Evolutionary conservation across 1,139 yeast genomes (phyloP).

Genomic region (Wickerhamomyces sp.): DNA sequence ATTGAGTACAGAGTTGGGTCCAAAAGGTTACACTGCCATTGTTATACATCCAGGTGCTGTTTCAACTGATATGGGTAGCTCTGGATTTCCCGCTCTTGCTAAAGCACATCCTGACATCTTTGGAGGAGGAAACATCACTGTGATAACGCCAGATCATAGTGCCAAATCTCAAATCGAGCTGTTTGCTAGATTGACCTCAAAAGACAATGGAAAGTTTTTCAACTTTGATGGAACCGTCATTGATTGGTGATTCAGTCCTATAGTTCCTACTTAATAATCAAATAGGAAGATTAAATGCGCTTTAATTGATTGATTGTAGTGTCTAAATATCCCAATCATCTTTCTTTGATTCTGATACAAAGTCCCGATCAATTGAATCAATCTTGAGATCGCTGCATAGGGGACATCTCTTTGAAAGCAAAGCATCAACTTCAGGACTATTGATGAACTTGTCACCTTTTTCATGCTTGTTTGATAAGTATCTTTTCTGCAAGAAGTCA

Average conservation of each 20-base stretch:
- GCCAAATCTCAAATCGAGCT: neutral
- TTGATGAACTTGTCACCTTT: conserved; percentile 24
- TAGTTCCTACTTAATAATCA: neutral
- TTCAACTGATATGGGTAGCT: neutral
- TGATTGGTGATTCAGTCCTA: neutral
- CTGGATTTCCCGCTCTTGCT: neutral
- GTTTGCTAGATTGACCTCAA: neutral
- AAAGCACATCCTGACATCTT: neutral
- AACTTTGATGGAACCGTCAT: neutral
- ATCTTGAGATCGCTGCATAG: conserved; percentile 77
- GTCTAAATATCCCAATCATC: conserved; percentile 16
- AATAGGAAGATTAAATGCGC: too few species aligned
- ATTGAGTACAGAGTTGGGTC: conserved; percentile 20
- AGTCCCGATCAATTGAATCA: conserved; percentile 59
- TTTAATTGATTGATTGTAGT: neutral
- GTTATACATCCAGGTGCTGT: conserved; percentile 27
- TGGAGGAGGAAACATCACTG: conserved; percentile 5
- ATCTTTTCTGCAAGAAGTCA: conserved; percentile 45
- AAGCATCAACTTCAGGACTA: conserved; percentile 43
- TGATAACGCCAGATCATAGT: conserved; percentile 3
- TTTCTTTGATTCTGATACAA: conserved; percentile 17
- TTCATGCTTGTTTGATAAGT: conserved; percentile 21
- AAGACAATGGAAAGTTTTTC: neutral
- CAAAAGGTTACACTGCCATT: conserved; percentile 22
- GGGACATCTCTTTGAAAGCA: conserved; percentile 66